Conservation (phyloP, 2,329 filamentous ascomycete genomes). For the Exophiala viscosa region DNA sequence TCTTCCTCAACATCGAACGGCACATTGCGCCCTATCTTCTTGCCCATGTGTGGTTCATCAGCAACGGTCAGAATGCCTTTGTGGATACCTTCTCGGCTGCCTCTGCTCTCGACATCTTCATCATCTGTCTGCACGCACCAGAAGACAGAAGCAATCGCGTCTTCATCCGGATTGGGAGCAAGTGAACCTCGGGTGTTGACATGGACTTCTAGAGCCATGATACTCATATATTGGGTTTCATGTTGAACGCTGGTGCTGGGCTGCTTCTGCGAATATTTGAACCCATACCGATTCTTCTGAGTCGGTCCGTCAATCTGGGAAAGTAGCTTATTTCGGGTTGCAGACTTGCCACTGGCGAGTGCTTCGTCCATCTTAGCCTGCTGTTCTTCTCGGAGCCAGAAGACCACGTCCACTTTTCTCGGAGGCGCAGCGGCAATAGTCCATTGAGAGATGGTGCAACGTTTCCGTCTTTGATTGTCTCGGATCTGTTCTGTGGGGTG, state of each 20-base stretch:
- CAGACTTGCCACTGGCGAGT: constrained; percentile 11
- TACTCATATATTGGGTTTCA: constrained; percentile 91
- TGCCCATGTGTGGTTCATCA: constrained; percentile 55
- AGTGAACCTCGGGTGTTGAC: constrained; percentile 79
- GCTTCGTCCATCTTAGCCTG: neutral
- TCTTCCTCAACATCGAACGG: constrained; percentile 68
- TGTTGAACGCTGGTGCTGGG: constrained; percentile 73
- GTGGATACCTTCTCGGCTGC: constrained; percentile 46
- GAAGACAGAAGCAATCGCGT: constrained; percentile 83
- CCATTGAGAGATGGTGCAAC: constrained; percentile 68
- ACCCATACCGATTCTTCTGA: constrained; percentile 74
- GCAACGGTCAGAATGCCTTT: constrained; percentile 72
- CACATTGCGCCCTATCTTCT: constrained; percentile 60
- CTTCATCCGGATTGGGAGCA: constrained; percentile 83
- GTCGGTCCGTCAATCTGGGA: constrained; percentile 90
- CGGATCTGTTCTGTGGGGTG: constrained; percentile 49
- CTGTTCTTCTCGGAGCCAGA: constrained; percentile 58
- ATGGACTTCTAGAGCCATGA: constrained; percentile 90
- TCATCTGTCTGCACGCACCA: constrained; percentile 84
- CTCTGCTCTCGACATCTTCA: constrained; percentile 45
- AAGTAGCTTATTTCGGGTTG: constrained; percentile 34
- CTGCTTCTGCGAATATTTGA: constrained; percentile 77
- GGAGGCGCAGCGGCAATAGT: constrained; percentile 71
- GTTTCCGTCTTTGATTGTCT: constrained; percentile 52
- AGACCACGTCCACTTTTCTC: constrained; percentile 62